A percentile compares a stretch with the other conserved stretches of the same genome.
These are phyloP conservation scores for Euphorbia pulcherrima DNA, from an alignment of 345 rosid genomes.

Conservation along the genomic window DNA sequence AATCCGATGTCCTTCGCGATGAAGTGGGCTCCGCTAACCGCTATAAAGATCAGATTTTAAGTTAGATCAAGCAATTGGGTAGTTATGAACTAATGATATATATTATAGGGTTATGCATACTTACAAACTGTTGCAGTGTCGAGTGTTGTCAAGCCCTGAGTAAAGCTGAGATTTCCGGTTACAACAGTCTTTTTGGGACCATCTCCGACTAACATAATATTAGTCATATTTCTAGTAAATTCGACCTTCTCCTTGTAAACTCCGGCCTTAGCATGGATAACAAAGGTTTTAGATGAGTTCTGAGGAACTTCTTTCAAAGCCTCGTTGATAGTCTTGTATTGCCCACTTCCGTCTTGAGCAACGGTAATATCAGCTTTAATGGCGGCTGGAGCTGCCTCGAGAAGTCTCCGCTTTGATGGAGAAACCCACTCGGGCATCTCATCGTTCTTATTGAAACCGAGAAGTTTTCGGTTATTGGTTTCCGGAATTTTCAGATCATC, in stretches of 20 bases:
- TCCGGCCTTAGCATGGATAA: constrained; percentile 67
- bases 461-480: constrained; percentile 10
- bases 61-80: background rate
- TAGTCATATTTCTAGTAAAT: constrained; percentile 27
- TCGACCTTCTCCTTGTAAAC: constrained; percentile 52
- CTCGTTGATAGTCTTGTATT: constrained; percentile 47
- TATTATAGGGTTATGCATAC: constrained; percentile 9
- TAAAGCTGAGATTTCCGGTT: constrained; percentile 45
- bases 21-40: constrained; percentile 16
- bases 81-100: background rate
- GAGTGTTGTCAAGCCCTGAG: constrained; percentile 43
- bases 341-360: constrained; percentile 70
- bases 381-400: constrained; percentile 15
- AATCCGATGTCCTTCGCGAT: constrained; percentile 34
- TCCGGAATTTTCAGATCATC: constrained; percentile 24
- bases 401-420: constrained; percentile 33
- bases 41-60: background rate
- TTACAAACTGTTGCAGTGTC: constrained; percentile 56
- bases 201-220: constrained; percentile 65
- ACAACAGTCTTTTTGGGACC: constrained; percentile 59
- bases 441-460: constrained; percentile 4
- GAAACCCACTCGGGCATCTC: constrained; percentile 50
- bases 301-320: constrained; percentile 46
- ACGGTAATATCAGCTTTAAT: constrained; percentile 50
- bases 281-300: constrained; percentile 34